Conservation (phyloP, 2,329 filamentous ascomycete species). For the Botryotinia convoluta region DNA sequence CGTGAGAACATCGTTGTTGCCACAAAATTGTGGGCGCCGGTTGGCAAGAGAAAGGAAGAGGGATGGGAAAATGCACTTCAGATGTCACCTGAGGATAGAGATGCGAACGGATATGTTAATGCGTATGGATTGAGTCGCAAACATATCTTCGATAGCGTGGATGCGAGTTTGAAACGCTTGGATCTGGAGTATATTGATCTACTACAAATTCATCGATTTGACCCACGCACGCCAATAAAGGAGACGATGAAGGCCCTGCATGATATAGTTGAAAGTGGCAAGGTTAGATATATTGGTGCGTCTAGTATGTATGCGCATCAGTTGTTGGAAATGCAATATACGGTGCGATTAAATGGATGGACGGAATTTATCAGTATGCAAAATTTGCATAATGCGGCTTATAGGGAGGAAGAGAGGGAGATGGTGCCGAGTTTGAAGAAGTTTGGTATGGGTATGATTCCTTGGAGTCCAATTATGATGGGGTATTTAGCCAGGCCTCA, state of each 20-base stretch:
- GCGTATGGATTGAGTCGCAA: conserved; percentile 56
- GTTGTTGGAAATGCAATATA: conserved; percentile 42
- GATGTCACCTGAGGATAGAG: conserved; percentile 31
- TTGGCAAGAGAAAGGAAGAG: conserved; percentile 20
- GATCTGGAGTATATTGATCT: conserved; percentile 48
- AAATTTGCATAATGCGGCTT: conserved; percentile 55
- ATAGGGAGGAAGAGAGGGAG: conserved; percentile 56
- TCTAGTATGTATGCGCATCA: conserved; percentile 40
- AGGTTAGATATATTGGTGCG: conserved; percentile 50
- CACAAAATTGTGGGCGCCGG: conserved; percentile 53
- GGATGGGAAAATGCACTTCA: conserved; percentile 21
- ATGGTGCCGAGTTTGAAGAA: conserved; percentile 33
- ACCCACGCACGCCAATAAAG: conserved; percentile 49
- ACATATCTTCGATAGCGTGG: conserved; percentile 63
- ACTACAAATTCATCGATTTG: conserved; percentile 58
- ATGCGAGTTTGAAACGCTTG: conserved; percentile 53
- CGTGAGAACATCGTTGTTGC: conserved; percentile 63
- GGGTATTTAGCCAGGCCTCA: conserved; percentile 31
- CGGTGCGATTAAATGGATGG: conserved; percentile 47
- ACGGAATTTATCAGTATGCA: conserved; percentile 62
- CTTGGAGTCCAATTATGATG: conserved; percentile 41
- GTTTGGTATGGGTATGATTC: conserved; percentile 41
- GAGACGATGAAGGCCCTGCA: conserved; percentile 61
- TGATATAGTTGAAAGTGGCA: conserved; percentile 55
- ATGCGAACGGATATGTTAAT: conserved; percentile 46